phyloP scores from a whole-genome alignment of 331 rosid genomes.

The Arachis monticola region DNA sequence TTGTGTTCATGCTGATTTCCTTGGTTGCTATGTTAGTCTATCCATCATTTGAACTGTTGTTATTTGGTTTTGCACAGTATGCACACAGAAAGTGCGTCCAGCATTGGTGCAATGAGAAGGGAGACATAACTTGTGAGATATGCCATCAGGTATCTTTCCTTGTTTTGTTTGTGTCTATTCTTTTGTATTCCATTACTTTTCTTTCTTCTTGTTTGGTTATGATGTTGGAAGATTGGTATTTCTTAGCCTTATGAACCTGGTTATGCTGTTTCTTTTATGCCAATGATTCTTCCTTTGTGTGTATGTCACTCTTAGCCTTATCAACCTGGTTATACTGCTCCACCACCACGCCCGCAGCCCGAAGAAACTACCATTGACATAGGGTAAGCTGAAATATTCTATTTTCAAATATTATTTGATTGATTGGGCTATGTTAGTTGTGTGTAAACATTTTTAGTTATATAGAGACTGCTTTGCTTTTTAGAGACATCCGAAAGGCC shows the following conservation, averaged over 20 bases:
- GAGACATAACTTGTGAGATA: conserved; percentile 90
- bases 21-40: conserved; percentile 20
- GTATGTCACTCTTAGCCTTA: conserved; percentile 62
- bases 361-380: conserved; percentile 90
- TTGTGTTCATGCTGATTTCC: conserved; percentile 8
- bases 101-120: conserved; percentile 98
- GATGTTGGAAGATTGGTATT: neutral
- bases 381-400: conserved; percentile 59
- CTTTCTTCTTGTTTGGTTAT: conserved; percentile 13
- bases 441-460: conserved; percentile 6
- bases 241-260: neutral
- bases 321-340: conserved; percentile 85
- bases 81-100: conserved; percentile 98
- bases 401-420: neutral
- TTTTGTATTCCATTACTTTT: neutral
- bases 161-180: conserved; percentile 20
- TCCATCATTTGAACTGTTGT: conserved; percentile 19
- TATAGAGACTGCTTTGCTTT: neutral
- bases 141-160: conserved; percentile 80
- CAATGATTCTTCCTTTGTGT: conserved; percentile 1
- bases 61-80: conserved; percentile 61
- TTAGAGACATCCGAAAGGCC: conserved; percentile 19
- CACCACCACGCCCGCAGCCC: conserved; percentile 68
- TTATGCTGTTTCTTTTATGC: conserved; percentile 21
- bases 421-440: conserved; percentile 8